Conservation (phyloP, 2,329 filamentous ascomycete species). For the Aspergillus glaucus region DNA sequence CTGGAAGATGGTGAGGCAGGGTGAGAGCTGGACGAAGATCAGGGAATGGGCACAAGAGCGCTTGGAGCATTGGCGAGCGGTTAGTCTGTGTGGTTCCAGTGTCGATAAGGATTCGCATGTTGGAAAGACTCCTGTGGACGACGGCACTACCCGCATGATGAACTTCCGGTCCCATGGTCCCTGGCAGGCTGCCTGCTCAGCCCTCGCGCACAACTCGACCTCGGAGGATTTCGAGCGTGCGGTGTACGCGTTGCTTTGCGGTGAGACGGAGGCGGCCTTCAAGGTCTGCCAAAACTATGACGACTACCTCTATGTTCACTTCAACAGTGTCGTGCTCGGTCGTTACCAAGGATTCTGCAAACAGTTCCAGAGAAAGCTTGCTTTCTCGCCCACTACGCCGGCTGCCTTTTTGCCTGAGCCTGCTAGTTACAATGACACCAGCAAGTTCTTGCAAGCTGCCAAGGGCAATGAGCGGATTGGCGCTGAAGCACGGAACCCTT, state of each 20-base stretch:
- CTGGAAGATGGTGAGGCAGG: slow-evolving; percentile 84
- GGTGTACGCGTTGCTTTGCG: slow-evolving; percentile 84
- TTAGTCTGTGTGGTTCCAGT: slow-evolving; percentile 64
- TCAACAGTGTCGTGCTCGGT: slow-evolving; percentile 74
- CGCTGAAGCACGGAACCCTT: slow-evolving; percentile 38
- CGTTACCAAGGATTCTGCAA: slow-evolving; percentile 67
- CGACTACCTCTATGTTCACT: slow-evolving; percentile 78
- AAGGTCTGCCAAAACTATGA: slow-evolving; percentile 74
- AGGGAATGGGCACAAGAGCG: slow-evolving; percentile 79
- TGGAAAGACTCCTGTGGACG: slow-evolving; percentile 27
- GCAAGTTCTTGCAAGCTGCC: slow-evolving; percentile 32
- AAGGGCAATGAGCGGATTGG: slow-evolving; percentile 30
- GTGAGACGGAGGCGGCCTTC: slow-evolving; percentile 72
- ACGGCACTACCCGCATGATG: slow-evolving; percentile 37
- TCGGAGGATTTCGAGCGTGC: slow-evolving; percentile 76
- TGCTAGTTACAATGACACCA: slow-evolving; percentile 32
- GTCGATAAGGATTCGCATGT: slow-evolving; percentile 22
- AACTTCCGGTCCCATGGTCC: slow-evolving; percentile 33
- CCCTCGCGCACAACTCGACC: slow-evolving; percentile 55
- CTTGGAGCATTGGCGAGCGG: slow-evolving; percentile 82
- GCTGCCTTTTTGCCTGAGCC: slow-evolving; percentile 55
- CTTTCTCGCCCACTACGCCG: slow-evolving; percentile 51
- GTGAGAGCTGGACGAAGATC: slow-evolving; percentile 67
- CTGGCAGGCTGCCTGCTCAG: slow-evolving; percentile 34
- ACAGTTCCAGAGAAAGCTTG: slow-evolving; percentile 37